These are phyloP conservation scores for Aspergillus oerlinghausenensis DNA, from an alignment of 2,329 filamentous ascomycete genomes.

Conservation along the genomic window DNA sequence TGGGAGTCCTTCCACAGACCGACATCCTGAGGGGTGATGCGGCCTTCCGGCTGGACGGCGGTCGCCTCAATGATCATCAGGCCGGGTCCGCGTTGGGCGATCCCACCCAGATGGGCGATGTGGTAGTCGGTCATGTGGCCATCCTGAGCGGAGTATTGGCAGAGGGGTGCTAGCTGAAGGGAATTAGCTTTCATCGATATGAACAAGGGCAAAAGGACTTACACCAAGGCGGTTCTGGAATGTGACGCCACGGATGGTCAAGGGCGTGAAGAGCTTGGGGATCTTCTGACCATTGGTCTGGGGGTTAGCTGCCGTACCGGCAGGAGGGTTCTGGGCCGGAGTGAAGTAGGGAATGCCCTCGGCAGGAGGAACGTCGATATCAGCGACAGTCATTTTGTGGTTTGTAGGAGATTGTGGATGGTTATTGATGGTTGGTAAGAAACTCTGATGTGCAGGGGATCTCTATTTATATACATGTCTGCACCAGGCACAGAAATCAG, in stretches of 20 bases:
- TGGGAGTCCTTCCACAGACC: conserved; percentile 81
- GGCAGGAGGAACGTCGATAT: conserved; percentile 36
- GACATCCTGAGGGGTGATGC: conserved; percentile 63
- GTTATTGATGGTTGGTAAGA: not conserved
- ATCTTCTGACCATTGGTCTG: conserved; percentile 36
- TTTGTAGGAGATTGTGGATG: not conserved
- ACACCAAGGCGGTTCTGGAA: conserved; percentile 48
- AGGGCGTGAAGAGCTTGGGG: conserved; percentile 56
- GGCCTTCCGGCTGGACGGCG: conserved; percentile 67
- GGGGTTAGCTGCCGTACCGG: conserved; percentile 37
- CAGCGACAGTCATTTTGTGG: conserved; percentile 9
- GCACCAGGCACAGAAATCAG: not conserved
- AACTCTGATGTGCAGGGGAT: not conserved
- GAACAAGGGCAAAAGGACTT: not conserved
- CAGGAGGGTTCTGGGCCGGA: conserved; percentile 32
- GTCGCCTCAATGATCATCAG: conserved; percentile 76
- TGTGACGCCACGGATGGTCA: conserved; percentile 55
- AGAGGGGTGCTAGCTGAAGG: conserved; percentile 53
- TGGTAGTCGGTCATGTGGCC: conserved; percentile 79
- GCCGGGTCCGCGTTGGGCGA: conserved; percentile 69
- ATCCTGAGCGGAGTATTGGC: conserved; percentile 63
- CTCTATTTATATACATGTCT: not conserved
- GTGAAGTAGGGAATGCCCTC: conserved; percentile 41
- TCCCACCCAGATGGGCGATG: conserved; percentile 74
- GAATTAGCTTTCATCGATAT: not conserved